These are phyloP conservation scores for Collybia mongolica DNA, from an alignment of 768 basidiomycete genomes.

Conservation along the genomic window DNA sequence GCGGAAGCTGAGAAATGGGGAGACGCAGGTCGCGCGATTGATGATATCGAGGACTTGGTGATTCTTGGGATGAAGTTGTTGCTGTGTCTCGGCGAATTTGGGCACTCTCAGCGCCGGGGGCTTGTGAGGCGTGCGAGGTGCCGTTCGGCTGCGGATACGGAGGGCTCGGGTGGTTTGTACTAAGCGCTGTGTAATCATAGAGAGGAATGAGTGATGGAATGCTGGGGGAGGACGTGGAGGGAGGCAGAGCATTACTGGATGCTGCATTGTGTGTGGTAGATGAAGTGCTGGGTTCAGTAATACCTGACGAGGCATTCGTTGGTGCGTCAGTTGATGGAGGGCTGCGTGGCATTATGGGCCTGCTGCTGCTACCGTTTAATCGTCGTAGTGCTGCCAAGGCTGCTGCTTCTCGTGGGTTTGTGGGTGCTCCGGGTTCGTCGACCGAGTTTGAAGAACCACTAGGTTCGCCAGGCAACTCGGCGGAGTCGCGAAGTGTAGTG, in stretches of 20 bases:
- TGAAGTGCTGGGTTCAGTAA: neutral
- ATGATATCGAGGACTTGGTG: neutral
- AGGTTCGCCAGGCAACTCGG: neutral
- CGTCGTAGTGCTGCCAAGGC: conserved; percentile 67
- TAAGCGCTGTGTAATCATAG: conserved; percentile 19
- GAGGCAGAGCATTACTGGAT: conserved; percentile 3
- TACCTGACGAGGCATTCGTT: neutral
- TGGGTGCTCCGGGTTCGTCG: conserved; percentile 7
- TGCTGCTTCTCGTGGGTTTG: conserved; percentile 45
- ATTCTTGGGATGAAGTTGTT: conserved; percentile 1
- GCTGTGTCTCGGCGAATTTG: neutral
- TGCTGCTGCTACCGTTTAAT: conserved; percentile 19
- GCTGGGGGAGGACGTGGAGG: conserved; percentile 7
- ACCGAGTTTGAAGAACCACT: neutral
- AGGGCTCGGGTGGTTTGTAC: neutral
- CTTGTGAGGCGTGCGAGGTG: neutral
- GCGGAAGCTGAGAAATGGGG: conserved; percentile 36
- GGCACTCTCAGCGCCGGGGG: conserved; percentile 3
- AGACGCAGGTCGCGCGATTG: neutral
- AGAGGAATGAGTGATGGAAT: conserved; percentile 31
- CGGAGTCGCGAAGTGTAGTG: neutral
- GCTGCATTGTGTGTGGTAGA: neutral
- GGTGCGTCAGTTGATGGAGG: neutral
- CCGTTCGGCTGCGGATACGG: neutral
- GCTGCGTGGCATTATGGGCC: conserved; percentile 7